Evolutionary conservation across 768 basidiomycete species (phyloP).

Genomic region (Macrolepiota dolichaula): DNA sequence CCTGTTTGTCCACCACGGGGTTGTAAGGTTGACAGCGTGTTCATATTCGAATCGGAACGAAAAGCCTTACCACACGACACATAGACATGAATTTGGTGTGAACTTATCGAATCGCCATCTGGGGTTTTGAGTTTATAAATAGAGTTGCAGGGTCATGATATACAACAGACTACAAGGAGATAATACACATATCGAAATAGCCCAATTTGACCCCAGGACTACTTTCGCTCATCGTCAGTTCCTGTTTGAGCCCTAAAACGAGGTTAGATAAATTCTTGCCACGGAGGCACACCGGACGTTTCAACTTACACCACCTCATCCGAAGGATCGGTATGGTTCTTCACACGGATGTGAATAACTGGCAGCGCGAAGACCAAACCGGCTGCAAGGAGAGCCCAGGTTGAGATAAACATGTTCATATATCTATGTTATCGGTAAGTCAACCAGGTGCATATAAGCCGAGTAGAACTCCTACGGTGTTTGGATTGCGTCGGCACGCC

Average conservation of each 20-base stretch:
- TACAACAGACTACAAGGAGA: not conserved
- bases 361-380: constrained; percentile 65
- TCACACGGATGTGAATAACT: constrained; percentile 69
- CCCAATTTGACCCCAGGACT: not conserved
- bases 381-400: constrained; percentile 63
- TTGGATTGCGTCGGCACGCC: constrained; percentile 65
- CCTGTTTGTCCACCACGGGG: not conserved
- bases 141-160: too few relatives aligned
- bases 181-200: not conserved
- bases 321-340: constrained; percentile 47
- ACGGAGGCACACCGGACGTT: not conserved
- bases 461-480: constrained; percentile 46
- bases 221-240: not conserved
- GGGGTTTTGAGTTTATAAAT: too few relatives aligned
- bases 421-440: constrained; percentile 32
- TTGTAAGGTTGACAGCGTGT: not conserved
- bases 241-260: not conserved
- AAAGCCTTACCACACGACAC: too few relatives aligned
- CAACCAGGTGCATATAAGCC: not conserved
- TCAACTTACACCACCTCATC: constrained; percentile 50
- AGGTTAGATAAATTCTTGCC: not conserved
- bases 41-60: not conserved
- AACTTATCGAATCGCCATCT: too few relatives aligned
- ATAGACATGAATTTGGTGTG: not conserved
- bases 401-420: constrained; percentile 70